Conservation (phyloP, 2,329 filamentous ascomycete species). For the Helminthosporium solani region DNA sequence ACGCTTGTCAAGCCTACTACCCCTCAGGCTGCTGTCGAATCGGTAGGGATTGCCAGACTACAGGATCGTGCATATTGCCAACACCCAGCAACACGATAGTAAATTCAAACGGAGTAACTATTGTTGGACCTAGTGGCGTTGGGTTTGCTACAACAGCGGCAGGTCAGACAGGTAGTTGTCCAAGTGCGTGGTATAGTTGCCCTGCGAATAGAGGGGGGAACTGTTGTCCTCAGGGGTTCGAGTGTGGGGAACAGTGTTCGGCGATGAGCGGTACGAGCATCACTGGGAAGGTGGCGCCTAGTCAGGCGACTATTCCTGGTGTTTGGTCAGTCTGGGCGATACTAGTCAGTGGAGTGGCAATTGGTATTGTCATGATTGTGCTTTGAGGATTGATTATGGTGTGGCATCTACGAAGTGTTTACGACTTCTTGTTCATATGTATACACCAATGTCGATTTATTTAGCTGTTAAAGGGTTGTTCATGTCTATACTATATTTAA, state of each 20-base stretch:
- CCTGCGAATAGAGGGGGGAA: slow-evolving; percentile 67
- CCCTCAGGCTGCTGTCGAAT: slow-evolving; percentile 84
- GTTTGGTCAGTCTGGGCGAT: slow-evolving; percentile 33
- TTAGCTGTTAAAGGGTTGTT: too few relatives aligned
- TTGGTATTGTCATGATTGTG: slow-evolving; percentile 8
- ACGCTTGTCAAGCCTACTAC: slow-evolving; percentile 81
- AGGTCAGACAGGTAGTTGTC: slow-evolving; percentile 58
- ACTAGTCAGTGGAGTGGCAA: slow-evolving; percentile 26
- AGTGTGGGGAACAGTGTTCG: slow-evolving; percentile 40
- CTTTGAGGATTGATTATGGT: not conserved
- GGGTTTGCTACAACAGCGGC: slow-evolving; percentile 39
- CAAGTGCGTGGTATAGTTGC: slow-evolving; percentile 76
- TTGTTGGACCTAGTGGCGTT: slow-evolving; percentile 63
- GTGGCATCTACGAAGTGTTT: not conserved
- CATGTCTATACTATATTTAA: too few relatives aligned
- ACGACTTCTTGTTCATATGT: too few relatives aligned
- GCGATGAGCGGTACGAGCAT: slow-evolving; percentile 34
- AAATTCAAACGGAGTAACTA: slow-evolving; percentile 63
- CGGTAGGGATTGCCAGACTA: slow-evolving; percentile 78
- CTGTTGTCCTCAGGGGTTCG: slow-evolving; percentile 70
- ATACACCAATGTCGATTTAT: too few relatives aligned
- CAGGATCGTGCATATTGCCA: slow-evolving; percentile 65
- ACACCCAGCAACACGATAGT: slow-evolving; percentile 63
- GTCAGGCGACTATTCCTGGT: slow-evolving; percentile 33
- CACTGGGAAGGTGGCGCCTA: slow-evolving; percentile 42